Conservation (phyloP, 2,329 filamentous ascomycete species). For the Colletotrichum siamense region DNA sequence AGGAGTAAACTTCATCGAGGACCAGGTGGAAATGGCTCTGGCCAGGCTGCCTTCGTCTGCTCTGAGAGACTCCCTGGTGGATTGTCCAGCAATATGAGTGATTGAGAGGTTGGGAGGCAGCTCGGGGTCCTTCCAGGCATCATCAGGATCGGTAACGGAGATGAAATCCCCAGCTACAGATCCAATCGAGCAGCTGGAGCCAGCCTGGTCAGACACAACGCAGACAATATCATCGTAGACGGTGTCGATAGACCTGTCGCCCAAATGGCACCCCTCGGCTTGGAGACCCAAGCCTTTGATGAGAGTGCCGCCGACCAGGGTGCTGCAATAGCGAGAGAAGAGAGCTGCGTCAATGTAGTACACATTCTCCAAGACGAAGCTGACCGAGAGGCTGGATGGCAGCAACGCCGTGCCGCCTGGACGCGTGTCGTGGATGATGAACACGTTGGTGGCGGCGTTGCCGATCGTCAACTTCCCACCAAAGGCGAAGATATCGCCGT, state of each 20-base stretch:
- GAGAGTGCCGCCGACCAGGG: not conserved
- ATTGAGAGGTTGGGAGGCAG: not conserved
- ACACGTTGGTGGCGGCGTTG: conserved; percentile 2
- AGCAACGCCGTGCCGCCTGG: too few relatives aligned
- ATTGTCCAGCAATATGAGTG: not conserved
- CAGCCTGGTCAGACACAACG: not conserved
- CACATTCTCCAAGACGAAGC: conserved; percentile 5
- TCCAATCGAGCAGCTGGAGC: not conserved
- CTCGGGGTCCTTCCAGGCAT: not conserved
- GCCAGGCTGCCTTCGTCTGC: not conserved
- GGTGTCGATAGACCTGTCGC: not conserved
- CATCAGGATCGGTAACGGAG: not conserved
- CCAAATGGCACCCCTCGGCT: not conserved
- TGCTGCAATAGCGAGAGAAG: not conserved
- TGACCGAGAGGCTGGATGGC: not conserved
- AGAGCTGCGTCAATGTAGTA: conserved; percentile 1
- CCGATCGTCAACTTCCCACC: not conserved
- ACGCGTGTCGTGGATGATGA: not conserved
- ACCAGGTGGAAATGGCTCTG: not conserved
- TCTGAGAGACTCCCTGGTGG: not conserved
- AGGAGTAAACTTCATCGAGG: not conserved
- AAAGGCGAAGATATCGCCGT: not conserved
- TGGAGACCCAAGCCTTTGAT: conserved; percentile 6
- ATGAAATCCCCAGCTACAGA: conserved; percentile 1
- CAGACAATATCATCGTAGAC: conserved; percentile 12